phyloP scores from a whole-genome alignment of 768 basidiomycete species.

The Boletus coccyginus region DNA sequence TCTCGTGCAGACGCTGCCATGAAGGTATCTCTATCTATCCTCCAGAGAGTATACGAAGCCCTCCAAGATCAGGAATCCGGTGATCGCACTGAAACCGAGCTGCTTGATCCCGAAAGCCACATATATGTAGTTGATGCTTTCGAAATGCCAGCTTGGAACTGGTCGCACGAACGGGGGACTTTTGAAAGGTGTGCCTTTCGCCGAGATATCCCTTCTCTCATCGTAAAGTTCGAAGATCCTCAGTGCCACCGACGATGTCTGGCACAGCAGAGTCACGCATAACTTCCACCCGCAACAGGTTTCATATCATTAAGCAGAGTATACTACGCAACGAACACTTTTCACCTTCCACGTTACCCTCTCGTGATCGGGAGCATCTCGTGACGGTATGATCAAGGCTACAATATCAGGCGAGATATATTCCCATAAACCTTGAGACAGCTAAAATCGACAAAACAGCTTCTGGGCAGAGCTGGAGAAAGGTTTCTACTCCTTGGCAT shows the following conservation, averaged over 20 bases:
- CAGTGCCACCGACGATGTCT: constrained; percentile 61
- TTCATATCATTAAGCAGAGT: constrained; percentile 90
- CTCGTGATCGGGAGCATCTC: constrained; percentile 80
- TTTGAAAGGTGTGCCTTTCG: constrained; percentile 72
- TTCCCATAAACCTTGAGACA: constrained; percentile 33
- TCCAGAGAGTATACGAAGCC: constrained; percentile 70
- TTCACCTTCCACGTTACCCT: constrained; percentile 90
- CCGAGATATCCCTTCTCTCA: neutral
- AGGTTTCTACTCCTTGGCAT: constrained; percentile 93
- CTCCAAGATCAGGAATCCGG: constrained; percentile 63
- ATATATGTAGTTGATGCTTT: constrained; percentile 85
- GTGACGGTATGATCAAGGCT: constrained; percentile 64
- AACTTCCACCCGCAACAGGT: constrained; percentile 74
- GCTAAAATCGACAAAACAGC: constrained; percentile 95
- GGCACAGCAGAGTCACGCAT: constrained; percentile 84
- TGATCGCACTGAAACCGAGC: constrained; percentile 49
- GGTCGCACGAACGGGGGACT: constrained; percentile 80
- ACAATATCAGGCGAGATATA: constrained; percentile 8
- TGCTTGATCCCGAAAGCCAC: constrained; percentile 78
- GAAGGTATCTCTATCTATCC: constrained; percentile 71
- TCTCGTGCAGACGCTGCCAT: constrained; percentile 64
- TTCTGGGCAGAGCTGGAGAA: constrained; percentile 85
- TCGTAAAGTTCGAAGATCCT: constrained; percentile 35
- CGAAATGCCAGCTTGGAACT: constrained; percentile 94
- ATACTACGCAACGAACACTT: constrained; percentile 96